Evolutionary conservation across 164 flowering plant genomes (phyloP).

Genomic region (Dillenia turbinata): DNA sequence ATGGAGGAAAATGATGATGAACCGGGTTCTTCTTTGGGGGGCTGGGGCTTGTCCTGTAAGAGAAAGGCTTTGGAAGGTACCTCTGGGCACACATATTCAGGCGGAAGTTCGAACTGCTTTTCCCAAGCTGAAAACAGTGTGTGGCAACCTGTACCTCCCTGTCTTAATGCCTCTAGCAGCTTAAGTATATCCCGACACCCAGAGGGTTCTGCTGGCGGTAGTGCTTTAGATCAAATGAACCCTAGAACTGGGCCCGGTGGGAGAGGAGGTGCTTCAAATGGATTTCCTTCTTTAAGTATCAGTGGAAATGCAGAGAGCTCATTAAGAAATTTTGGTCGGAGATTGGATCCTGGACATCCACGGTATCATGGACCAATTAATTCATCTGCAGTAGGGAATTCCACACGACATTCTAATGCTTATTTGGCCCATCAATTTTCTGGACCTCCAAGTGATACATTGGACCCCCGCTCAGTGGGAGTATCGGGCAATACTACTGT

Average conservation of each 20-base stretch:
- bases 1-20: conserved; percentile 42
- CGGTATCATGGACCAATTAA: conserved; percentile 29
- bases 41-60: conserved; percentile 62
- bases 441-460: conserved; percentile 21
- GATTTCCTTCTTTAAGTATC: conserved; percentile 24
- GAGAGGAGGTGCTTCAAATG: conserved; percentile 26
- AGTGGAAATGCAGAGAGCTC: conserved; percentile 25
- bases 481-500: conserved; percentile 15
- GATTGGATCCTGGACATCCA: conserved; percentile 4
- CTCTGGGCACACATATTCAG: conserved; percentile 54
- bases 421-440: conserved; percentile 11
- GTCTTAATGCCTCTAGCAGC: conserved; percentile 23
- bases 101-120: conserved; percentile 38
- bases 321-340: conserved; percentile 21
- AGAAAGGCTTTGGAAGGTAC: conserved; percentile 67
- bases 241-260: conserved; percentile 34
- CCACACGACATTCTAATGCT: background rate
- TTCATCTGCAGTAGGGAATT: conserved; percentile 9
- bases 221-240: conserved; percentile 25
- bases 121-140: conserved; percentile 40
- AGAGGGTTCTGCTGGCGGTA: conserved; percentile 14
- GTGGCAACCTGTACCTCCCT: conserved; percentile 34
- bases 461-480: conserved; percentile 32
- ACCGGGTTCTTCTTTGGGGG: conserved; percentile 53
- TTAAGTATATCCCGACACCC: conserved; percentile 22